These are phyloP conservation scores for Nemania sp. DNA, from an alignment of 2,329 filamentous ascomycete species.

Conservation along the genomic window DNA sequence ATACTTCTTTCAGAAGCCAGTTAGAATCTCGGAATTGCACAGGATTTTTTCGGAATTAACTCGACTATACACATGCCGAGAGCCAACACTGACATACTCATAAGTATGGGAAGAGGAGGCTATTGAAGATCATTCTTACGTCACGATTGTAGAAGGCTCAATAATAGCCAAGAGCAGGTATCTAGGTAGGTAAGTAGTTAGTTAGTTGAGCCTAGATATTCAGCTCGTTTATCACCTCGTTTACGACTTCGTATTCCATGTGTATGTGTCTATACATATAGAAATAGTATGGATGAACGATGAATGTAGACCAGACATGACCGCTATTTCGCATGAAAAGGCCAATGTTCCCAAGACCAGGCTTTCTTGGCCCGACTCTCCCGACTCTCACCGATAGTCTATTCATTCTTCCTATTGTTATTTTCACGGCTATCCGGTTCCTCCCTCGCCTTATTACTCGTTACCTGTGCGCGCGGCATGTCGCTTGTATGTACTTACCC, in stretches of 20 bases:
- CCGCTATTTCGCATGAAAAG: conserved; percentile 27
- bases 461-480: conserved; percentile 18
- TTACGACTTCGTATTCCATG: neutral
- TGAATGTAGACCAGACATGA: no score
- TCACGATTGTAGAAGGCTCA: conserved; percentile 6
- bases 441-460: conserved; percentile 17
- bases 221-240: no score
- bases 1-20: conserved; percentile 32
- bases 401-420: neutral
- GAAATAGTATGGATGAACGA: neutral
- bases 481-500: conserved; percentile 18
- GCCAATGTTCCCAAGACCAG: conserved; percentile 6
- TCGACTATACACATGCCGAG: neutral
- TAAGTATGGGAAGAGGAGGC: neutral
- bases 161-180: neutral
- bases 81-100: neutral
- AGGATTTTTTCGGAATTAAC: conserved; percentile 12
- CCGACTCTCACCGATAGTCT: conserved; percentile 32
- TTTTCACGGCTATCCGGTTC: neutral
- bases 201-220: no score
- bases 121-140: conserved; percentile 11
- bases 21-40: neutral
- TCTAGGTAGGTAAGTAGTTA: no score
- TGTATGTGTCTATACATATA: neutral
- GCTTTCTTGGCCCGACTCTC: conserved; percentile 11